A percentile compares a stretch with the other conserved stretches of the same genome.
Evolutionary conservation across 2,329 filamentous ascomycete genomes (phyloP).

Genomic region (Talaromyces piceae): DNA sequence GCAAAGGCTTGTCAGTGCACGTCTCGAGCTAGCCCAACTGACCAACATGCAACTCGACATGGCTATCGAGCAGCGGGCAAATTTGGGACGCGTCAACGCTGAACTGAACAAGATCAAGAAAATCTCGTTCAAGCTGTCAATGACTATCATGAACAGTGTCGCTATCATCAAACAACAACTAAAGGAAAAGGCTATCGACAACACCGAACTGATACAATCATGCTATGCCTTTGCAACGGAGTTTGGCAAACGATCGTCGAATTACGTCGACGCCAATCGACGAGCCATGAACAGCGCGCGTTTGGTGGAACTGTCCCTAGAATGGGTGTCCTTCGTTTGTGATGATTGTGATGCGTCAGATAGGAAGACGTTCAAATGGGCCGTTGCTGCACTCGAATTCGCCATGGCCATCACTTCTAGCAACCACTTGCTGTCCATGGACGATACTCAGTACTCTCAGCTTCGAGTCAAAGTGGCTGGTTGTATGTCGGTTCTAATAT

Average conservation of each 20-base stretch:
- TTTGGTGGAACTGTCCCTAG: constrained; percentile 81
- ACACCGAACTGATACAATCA: constrained; percentile 92
- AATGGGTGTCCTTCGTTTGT: constrained; percentile 97
- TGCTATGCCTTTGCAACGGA: constrained; percentile 99
- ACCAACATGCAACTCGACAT: constrained; percentile 81
- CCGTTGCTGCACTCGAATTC: constrained; percentile 89
- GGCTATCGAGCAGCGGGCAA: constrained; percentile 84
- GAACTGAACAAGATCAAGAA: constrained; percentile 91
- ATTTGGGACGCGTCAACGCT: constrained; percentile 82
- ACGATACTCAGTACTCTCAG: constrained; percentile 76
- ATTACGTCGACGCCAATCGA: constrained; percentile 92
- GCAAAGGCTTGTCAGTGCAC: constrained; percentile 68
- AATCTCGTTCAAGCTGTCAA: constrained; percentile 91
- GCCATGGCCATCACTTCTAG: constrained; percentile 96
- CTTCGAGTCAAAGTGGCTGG: constrained; percentile 85
- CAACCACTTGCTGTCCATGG: constrained; percentile 83
- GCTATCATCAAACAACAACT: constrained; percentile 86
- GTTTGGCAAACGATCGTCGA: constrained; percentile 87
- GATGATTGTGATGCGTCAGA: constrained; percentile 94
- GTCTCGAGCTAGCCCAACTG: constrained; percentile 66
- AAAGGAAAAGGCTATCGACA: constrained; percentile 60
- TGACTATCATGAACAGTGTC: constrained; percentile 98
- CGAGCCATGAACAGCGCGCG: constrained; percentile 97
- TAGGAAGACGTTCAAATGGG: constrained; percentile 94
- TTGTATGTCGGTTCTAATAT: constrained; percentile 95